phyloP scores from a whole-genome alignment of 352 stramenopile genomes.

The Phytophthora tentaculata region DNA sequence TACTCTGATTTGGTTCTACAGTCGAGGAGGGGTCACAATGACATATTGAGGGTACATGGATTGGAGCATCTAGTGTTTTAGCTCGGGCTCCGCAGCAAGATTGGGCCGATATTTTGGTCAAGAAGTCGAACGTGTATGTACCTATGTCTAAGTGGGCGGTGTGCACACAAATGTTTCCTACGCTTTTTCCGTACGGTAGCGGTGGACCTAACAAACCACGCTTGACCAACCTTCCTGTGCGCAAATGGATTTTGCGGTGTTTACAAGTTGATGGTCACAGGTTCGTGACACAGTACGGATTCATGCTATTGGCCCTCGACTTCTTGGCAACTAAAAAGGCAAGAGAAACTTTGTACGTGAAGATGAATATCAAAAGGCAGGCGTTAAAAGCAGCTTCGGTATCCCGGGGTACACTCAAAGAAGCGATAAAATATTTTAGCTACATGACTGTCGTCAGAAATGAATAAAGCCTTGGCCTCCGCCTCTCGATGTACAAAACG shows the following conservation, averaged over 20 bases:
- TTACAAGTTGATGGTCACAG: slow-evolving; percentile 23
- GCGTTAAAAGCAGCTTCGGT: slow-evolving; percentile 18
- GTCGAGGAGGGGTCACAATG: too few species aligned
- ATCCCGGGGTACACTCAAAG: neutral
- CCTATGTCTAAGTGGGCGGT: neutral
- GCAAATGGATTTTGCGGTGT: slow-evolving; percentile 25
- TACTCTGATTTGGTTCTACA: too few species aligned
- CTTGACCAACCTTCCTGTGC: slow-evolving; percentile 12
- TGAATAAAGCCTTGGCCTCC: slow-evolving; percentile 2
- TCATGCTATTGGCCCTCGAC: slow-evolving; percentile 36
- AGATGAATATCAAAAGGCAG: slow-evolving; percentile 20
- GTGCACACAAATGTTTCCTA: slow-evolving; percentile 31
- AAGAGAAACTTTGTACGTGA: slow-evolving; percentile 22
- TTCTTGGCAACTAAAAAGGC: slow-evolving; percentile 21
- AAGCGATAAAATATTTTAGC: slow-evolving; percentile 25
- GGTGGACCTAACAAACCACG: slow-evolving; percentile 29
- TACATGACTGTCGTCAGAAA: slow-evolving; percentile 5
- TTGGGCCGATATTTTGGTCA: too few species aligned
- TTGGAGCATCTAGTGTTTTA: too few species aligned
- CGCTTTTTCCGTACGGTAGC: slow-evolving; percentile 30
- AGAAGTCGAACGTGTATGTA: slow-evolving; percentile 4
- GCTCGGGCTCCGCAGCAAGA: too few species aligned
- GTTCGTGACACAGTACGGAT: slow-evolving; percentile 34
- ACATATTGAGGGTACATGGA: too few species aligned
- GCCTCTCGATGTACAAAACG: neutral